Base-by-base conservation (phyloP, 495 filamentous ascomycete species). In the Extremus antarcticus region DNA sequence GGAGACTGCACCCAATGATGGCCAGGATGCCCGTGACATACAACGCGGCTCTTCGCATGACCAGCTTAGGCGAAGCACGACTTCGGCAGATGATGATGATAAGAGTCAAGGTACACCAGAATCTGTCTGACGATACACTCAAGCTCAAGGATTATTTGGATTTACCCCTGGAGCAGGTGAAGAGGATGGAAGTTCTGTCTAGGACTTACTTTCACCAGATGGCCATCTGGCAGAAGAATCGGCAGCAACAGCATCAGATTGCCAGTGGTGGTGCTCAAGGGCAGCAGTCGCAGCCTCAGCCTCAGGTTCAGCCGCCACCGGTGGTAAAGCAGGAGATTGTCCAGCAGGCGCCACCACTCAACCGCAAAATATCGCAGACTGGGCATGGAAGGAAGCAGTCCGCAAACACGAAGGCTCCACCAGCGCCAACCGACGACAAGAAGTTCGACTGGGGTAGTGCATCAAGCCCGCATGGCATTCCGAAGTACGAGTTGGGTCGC, bases 381-480 rank as follows among this genome's bases (percentile, higher is more conserved):
- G 51, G 55, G 13, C 55, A 58, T 16, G 23, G 2, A 3, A 9
- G 55, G 13, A 62, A 55, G 22, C 21, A 43, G 8, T 57, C 54
- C 2, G 1, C 21, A 21, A 59, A 54, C 48, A 53, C 43, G 17
- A 66, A 65, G 40, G 71, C 77, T 16, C 76, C 85, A 13, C 74
- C 81, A 50, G 80, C 84, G 3, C 82, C 85, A n/a, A 86, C 78
- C 0, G 74, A 80, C 0, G 78, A 85, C 41, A 75, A 82, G 38
- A 80, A 83, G 0, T 87, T 86, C 64, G 76, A 76, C 43, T 77
- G 90, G 56, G 82, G 81, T 20, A n/a, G n/a, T 13, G 76, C 77
- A 8, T 78, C 84, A 40, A 87, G 88, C 29, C 88, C 87, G 17
- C 75, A 84, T 45, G 85, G 86, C 3, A 74, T 82, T 21, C 85